Evolutionary conservation across 257 asterid genomes (phyloP), one percentile per base, ranked within the genome.

Genomic region (Lycium ferocissimum): DNA sequence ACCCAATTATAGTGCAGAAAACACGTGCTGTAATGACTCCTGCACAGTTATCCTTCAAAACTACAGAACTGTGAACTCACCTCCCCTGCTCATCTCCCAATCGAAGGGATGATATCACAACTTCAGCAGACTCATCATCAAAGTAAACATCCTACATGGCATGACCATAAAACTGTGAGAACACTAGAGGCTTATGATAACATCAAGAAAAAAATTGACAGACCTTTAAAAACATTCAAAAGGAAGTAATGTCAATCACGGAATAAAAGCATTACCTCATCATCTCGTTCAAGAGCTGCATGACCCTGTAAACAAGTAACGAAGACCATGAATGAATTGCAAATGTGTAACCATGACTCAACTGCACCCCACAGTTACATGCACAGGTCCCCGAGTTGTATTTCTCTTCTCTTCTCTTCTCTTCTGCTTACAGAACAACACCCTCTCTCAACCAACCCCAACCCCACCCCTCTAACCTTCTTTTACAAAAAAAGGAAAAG

Each of bases 41-140:
- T 11, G 80, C 43, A 73, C 38, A 3, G 38, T 43, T 75, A 47
- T 49, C 81, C 61, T 75, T 49, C 22, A 75, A 49, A 75, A 22
- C 81, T 76, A 76, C 63, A 51, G 45, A 76, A 18, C 63, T 76
- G 81, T 11, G 33, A 20, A 91, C 98, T 89, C 88, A 95, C 98
- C 98, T 95, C 83, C 98, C 98, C 82, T 95, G 98, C 87, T 94
- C 97, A 86, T 93, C 97, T 57, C 97, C 98, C 94, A 97, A 89
- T 89, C 98, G 88, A 80, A 97, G 90, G 83, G 99, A 94, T 80
- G 99, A 97, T 85, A 97, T 93, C 84, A 97, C 99, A 40, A 97
- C 98, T 90, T 97, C 99, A 69, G 98, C 99, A 72, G 97, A 92
- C 86, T 94, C 98, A 58, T 96, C 98, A 22, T 96, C 99, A 82